Conservation (phyloP, 306 rosid genomes). For the Lagenaria siceraria region DNA sequence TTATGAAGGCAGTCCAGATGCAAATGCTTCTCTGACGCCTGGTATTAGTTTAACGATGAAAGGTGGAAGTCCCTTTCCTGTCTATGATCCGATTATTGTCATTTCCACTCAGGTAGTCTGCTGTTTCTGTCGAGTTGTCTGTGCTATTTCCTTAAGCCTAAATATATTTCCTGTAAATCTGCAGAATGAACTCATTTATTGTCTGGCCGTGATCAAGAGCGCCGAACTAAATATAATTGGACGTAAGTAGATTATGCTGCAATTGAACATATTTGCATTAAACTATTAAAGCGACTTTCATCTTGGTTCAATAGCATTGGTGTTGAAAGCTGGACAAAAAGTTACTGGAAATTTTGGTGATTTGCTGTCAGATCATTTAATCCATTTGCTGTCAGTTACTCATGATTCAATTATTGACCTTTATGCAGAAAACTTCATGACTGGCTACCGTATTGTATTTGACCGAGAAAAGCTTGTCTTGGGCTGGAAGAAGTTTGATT, state of each 20-base stretch:
- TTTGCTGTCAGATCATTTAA: background rate
- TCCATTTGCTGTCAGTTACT: background rate
- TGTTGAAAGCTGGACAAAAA: background rate
- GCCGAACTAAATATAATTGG: conserved; percentile 65
- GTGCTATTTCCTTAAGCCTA: conserved; percentile 13
- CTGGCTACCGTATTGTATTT: conserved; percentile 75
- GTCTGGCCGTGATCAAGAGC: conserved; percentile 82
- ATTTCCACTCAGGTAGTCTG: conserved; percentile 55
- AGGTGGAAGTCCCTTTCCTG: conserved; percentile 64
- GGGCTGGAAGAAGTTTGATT: conserved; percentile 86
- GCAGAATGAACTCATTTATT: conserved; percentile 71
- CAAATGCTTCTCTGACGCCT: conserved; percentile 60
- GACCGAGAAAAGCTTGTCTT: conserved; percentile 64
- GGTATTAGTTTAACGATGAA: conserved; percentile 66
- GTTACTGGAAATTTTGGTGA: background rate
- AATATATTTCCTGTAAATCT: conserved; percentile 13
- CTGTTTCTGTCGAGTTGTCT: conserved; percentile 3
- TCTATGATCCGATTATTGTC: conserved; percentile 66
- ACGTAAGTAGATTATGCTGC: conserved; percentile 49
- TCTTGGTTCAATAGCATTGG: background rate
- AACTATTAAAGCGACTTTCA: background rate
- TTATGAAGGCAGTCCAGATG: conserved; percentile 49
- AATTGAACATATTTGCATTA: conserved; percentile 3
- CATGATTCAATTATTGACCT: conserved; percentile 13
- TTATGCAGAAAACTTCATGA: conserved; percentile 84